Conservation (phyloP, 768 basidiomycete genomes). For the Termitomyces heimii region DNA sequence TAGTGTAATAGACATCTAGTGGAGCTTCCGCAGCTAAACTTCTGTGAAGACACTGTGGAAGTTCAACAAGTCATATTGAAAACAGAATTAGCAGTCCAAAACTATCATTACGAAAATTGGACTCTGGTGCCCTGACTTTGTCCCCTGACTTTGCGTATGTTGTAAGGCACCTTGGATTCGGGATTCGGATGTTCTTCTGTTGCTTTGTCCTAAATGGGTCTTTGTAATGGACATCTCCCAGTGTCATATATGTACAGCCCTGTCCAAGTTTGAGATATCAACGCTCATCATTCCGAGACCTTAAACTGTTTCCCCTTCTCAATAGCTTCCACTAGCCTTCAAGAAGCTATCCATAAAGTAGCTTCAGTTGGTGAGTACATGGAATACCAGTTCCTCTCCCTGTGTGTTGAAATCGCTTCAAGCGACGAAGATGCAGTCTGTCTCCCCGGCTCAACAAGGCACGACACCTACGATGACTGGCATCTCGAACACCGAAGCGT, state of each 20-base stretch:
- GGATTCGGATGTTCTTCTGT: not conserved
- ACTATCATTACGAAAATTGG: not conserved
- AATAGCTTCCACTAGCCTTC: not conserved
- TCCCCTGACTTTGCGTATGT: not conserved
- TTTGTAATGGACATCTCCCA: not conserved
- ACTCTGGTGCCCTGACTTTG: not conserved
- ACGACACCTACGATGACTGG: slow-evolving; percentile 7
- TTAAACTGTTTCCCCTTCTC: not conserved
- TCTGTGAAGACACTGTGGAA: not conserved
- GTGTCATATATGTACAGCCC: not conserved
- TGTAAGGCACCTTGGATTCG: not conserved
- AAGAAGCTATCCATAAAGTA: not conserved
- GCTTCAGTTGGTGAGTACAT: not conserved
- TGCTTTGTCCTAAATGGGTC: too few species aligned
- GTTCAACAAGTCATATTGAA: not conserved
- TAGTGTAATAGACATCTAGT: not conserved
- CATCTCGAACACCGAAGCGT: slow-evolving; percentile 7
- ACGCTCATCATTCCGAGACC: not conserved
- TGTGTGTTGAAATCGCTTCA: not conserved
- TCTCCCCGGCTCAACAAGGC: slow-evolving; percentile 1
- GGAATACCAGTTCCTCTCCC: not conserved
- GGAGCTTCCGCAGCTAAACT: not conserved
- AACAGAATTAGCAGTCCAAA: not conserved
- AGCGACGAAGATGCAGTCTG: not conserved
- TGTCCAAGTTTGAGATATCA: not conserved